A percentile compares a stretch with the other conserved stretches of the same genome.
These are phyloP conservation scores for Phylloporus sp. DNA, from an alignment of 768 basidiomycete genomes.

Conservation along the genomic window DNA sequence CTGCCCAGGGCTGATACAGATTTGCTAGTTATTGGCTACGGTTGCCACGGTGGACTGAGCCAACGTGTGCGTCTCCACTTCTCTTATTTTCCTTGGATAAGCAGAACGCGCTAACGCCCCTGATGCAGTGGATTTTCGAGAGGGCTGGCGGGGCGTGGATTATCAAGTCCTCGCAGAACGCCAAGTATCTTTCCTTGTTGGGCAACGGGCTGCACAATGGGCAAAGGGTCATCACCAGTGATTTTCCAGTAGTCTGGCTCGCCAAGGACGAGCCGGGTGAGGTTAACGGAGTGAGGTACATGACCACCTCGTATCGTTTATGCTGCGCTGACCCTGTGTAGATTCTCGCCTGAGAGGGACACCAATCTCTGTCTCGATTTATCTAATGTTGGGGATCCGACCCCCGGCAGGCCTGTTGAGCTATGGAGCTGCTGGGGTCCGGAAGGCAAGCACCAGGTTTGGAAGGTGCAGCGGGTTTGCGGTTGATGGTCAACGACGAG, in stretches of 20 bases:
- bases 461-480: slow-evolving; percentile 30
- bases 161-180: slow-evolving; percentile 41
- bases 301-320: slow-evolving; percentile 20
- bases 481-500: too few relatives aligned
- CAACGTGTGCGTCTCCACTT: slow-evolving; percentile 38
- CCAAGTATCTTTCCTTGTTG: slow-evolving; percentile 38
- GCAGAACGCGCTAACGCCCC: not conserved
- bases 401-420: slow-evolving; percentile 42
- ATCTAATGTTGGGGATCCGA: slow-evolving; percentile 41
- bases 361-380: slow-evolving; percentile 42
- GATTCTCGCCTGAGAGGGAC: slow-evolving; percentile 46
- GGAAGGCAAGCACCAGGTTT: slow-evolving; percentile 53
- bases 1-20: too few relatives aligned
- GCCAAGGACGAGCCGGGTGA: slow-evolving; percentile 44
- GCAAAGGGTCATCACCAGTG: slow-evolving; percentile 35
- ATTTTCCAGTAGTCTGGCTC: slow-evolving; percentile 43
- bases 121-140: slow-evolving; percentile 46
- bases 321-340: slow-evolving; percentile 12
- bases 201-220: slow-evolving; percentile 34
- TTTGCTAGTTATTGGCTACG: slow-evolving; percentile 48
- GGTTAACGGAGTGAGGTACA: slow-evolving; percentile 41
- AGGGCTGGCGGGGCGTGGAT: slow-evolving; percentile 30
- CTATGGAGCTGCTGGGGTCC: slow-evolving; percentile 48
- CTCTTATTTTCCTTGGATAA: too few relatives aligned
- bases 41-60: slow-evolving; percentile 40